Evolutionary conservation across 2,329 filamentous ascomycete species (phyloP).

Genomic region (Microdochium bolleyi): DNA sequence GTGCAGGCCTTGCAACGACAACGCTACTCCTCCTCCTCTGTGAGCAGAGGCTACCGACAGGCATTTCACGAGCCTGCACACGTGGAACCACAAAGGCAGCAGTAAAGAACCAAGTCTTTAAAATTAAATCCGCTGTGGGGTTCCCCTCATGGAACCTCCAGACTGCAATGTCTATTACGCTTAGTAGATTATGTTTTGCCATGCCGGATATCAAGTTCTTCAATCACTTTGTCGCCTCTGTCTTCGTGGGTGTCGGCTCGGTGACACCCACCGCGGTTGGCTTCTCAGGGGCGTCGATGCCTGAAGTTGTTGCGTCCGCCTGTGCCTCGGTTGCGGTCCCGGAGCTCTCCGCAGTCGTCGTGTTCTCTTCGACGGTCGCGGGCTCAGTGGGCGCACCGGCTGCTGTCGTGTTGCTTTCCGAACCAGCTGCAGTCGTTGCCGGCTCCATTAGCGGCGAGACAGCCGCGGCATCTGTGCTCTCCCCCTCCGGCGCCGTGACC

Average conservation of each 20-base stretch:
- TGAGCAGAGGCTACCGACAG: too few relatives aligned
- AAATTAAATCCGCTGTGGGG: background rate
- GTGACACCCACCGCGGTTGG: background rate
- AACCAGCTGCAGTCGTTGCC: background rate
- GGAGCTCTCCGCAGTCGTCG: background rate
- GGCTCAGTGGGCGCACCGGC: background rate
- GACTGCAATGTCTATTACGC: background rate
- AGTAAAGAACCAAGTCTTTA: too few relatives aligned
- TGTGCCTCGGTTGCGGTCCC: background rate
- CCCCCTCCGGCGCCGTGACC: background rate
- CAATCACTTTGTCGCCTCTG: background rate
- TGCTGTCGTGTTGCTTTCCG: background rate
- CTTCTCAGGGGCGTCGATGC: background rate
- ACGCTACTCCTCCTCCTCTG: too few relatives aligned
- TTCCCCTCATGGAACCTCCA: background rate
- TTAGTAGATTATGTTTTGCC: background rate
- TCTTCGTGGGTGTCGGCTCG: background rate
- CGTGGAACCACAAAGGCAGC: too few relatives aligned
- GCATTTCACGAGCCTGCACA: too few relatives aligned
- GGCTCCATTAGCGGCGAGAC: background rate
- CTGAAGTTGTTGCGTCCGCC: background rate
- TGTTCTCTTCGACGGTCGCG: background rate
- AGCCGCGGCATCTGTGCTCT: background rate
- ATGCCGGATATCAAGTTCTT: background rate
- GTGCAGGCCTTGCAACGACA: too few relatives aligned